A percentile compares a stretch with the other conserved stretches of the same genome.
Evolutionary conservation across 345 rosid species (phyloP).

Genomic region (Cardamine chenopodiifolia): DNA sequence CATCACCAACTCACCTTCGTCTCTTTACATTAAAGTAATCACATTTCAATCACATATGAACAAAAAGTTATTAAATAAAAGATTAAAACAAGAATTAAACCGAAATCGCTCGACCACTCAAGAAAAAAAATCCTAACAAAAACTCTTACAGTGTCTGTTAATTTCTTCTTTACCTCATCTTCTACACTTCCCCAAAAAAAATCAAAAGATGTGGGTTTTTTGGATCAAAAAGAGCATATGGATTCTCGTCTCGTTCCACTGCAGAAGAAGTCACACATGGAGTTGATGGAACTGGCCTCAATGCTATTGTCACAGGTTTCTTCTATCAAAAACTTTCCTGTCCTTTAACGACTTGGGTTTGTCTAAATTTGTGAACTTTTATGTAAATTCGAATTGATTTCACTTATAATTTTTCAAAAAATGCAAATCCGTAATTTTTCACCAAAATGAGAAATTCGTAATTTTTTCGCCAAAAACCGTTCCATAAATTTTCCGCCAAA

Average conservation of each 20-base stretch:
- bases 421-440: no score
- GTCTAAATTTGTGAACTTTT: neutral
- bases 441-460: no score
- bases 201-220: conserved; percentile 39
- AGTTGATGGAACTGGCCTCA: conserved; percentile 68
- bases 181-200: neutral
- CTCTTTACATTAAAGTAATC: neutral
- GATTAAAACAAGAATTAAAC: neutral
- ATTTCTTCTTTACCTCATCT: neutral
- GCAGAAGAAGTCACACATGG: conserved; percentile 73
- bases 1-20: neutral
- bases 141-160: neutral
- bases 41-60: conserved; percentile 10
- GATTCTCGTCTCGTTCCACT: conserved; percentile 60
- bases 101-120: conserved; percentile 3
- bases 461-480: no score
- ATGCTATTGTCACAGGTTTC: conserved; percentile 78
- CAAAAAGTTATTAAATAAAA: neutral
- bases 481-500: no score
- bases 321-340: neutral
- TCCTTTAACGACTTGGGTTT: no score
- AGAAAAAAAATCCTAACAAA: neutral
- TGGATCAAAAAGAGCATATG: conserved; percentile 41
- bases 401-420: no score
- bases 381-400: neutral